A percentile compares a stretch with the other conserved stretches of the same genome.
Conservation (phyloP, 2,329 filamentous ascomycete genomes). For the Stemphylium lycopersici region DNA sequence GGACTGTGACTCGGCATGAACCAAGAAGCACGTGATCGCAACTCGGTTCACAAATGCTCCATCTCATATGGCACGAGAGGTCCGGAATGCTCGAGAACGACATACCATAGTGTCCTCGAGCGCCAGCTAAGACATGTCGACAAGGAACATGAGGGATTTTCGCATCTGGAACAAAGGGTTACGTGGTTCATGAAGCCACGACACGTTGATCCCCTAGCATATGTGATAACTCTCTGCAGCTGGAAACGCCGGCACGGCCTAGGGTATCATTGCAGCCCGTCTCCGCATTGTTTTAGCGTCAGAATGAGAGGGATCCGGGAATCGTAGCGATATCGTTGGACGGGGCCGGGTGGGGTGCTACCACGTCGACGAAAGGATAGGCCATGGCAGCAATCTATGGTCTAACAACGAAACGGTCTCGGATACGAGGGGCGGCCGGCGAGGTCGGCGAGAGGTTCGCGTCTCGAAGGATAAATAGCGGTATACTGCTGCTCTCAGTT, state of each 20-base stretch:
- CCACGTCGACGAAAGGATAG: constrained; percentile 49
- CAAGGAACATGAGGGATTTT: constrained; percentile 50
- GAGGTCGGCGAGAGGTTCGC: constrained; percentile 31
- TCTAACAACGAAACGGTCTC: constrained; percentile 41
- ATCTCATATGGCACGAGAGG: constrained; percentile 42
- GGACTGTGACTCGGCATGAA: constrained; percentile 44
- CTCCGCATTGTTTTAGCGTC: constrained; percentile 52
- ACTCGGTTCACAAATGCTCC: constrained; percentile 45
- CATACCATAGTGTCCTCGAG: constrained; percentile 24
- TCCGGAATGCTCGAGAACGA: constrained; percentile 38
- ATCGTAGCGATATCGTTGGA: constrained; percentile 56
- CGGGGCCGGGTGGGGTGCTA: constrained; percentile 48
- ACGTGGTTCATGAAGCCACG: constrained; percentile 55
- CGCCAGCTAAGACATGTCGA: constrained; percentile 43
- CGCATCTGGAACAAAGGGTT: constrained; percentile 46
- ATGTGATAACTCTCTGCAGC: constrained; percentile 53
- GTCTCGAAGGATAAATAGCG: constrained; percentile 51
- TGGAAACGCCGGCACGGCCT: constrained; percentile 50
- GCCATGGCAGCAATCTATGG: constrained; percentile 46
- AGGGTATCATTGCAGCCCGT: constrained; percentile 54
- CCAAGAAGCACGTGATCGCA: constrained; percentile 45
- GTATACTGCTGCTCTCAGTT: constrained; percentile 30
- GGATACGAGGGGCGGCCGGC: constrained; percentile 34
- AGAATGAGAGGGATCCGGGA: constrained; percentile 50
- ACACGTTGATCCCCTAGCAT: constrained; percentile 48